These are phyloP conservation scores for Colletotrichum sidae DNA, from an alignment of 2,329 filamentous ascomycete genomes.

Conservation along the genomic window DNA sequence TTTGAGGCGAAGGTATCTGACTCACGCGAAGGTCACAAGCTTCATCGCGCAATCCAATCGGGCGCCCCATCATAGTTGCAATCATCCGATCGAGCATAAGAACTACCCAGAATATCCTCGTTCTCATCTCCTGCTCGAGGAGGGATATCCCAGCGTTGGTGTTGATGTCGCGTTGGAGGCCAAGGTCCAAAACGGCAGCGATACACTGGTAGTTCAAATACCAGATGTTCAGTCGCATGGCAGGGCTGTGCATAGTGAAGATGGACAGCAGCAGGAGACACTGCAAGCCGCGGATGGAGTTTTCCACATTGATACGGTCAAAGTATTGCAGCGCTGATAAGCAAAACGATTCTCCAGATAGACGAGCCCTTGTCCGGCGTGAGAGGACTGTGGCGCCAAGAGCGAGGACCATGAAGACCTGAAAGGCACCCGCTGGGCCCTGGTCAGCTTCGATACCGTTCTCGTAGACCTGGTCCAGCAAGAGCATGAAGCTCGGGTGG, in stretches of 20 bases:
- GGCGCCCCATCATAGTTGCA: constrained; percentile 67
- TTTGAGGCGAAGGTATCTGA: not conserved
- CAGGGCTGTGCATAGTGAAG: constrained; percentile 63
- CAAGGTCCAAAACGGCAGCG: constrained; percentile 61
- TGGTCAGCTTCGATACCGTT: constrained; percentile 39
- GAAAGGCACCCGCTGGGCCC: constrained; percentile 52
- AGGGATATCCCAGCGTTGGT: constrained; percentile 56
- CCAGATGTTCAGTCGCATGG: constrained; percentile 62
- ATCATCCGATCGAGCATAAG: constrained; percentile 63
- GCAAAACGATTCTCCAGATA: constrained; percentile 62
- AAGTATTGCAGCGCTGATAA: constrained; percentile 59
- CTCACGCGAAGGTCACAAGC: constrained; percentile 63
- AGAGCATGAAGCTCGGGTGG: constrained; percentile 51
- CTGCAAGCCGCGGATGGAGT: constrained; percentile 61
- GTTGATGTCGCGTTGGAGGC: constrained; percentile 60
- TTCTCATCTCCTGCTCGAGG: constrained; percentile 65
- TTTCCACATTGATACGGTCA: constrained; percentile 59
- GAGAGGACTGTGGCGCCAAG: constrained; percentile 60
- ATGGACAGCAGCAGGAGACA: constrained; percentile 59
- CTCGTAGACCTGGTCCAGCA: constrained; percentile 48
- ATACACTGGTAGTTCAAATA: constrained; percentile 67
- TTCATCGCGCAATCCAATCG: constrained; percentile 66
- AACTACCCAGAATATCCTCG: constrained; percentile 66
- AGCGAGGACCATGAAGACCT: constrained; percentile 65
- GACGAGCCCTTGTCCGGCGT: constrained; percentile 53